Conservation (phyloP, 192 early-diverging fungal genomes). For the Backusella mclennaniae region DNA sequence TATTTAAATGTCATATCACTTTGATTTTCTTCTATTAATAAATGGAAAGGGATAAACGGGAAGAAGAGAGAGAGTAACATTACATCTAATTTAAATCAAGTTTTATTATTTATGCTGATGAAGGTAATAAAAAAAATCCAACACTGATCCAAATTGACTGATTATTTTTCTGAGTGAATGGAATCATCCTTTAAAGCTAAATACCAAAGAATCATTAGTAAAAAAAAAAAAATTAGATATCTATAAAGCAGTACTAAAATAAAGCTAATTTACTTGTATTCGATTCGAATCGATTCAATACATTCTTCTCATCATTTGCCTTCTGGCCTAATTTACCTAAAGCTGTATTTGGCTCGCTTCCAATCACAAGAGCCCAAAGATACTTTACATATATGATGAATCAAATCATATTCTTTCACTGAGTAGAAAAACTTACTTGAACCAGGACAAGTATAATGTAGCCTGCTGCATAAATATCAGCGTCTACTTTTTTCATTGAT, state of each 20-base stretch:
- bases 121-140: neutral
- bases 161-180: neutral
- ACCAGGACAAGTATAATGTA: constrained; percentile 15
- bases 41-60: neutral
- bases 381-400: constrained; percentile 11
- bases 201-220: neutral
- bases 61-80: neutral
- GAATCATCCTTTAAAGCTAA: neutral
- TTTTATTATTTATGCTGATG: neutral
- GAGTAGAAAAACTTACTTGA: neutral
- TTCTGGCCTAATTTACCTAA: constrained; percentile 12
- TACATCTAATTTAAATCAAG: neutral
- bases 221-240: neutral
- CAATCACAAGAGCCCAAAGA: constrained; percentile 22
- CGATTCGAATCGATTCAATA: neutral
- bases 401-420: neutral
- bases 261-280: neutral
- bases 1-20: neutral
- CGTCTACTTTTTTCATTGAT: neutral
- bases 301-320: neutral
- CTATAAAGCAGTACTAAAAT: neutral
- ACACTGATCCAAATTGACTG: neutral
- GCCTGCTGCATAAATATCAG: constrained; percentile 13
- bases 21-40: neutral
- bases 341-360: constrained; percentile 16